These are phyloP conservation scores for Cocos nucifera DNA, from an alignment of 176 grass and related monocot genomes.

Conservation along the genomic window DNA sequence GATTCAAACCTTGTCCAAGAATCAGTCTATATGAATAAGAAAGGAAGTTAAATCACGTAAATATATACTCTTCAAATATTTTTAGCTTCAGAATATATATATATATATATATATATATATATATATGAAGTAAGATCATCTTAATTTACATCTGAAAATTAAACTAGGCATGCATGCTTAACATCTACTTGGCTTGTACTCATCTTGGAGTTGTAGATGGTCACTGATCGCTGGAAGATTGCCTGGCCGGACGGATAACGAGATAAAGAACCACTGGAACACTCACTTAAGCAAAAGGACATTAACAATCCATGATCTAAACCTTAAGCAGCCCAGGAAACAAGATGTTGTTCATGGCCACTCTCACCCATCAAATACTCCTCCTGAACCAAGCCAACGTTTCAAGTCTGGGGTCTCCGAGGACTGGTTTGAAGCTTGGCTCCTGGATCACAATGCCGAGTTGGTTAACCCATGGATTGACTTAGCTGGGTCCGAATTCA, in stretches of 20 bases:
- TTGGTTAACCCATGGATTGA: not conserved
- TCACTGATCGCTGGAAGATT: conserved; percentile 30
- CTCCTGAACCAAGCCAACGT: not conserved
- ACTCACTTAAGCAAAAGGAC: conserved; percentile 44
- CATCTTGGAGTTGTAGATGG: conserved; percentile 11
- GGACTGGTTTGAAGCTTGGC: not conserved
- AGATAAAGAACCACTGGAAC: conserved; percentile 47
- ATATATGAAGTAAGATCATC: too few relatives aligned
- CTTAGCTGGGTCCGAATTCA: conserved; percentile 7
- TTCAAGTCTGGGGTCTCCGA: not conserved
- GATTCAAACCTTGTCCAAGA: too few relatives aligned
- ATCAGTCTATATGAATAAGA: too few relatives aligned
- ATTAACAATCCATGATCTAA: conserved; percentile 29
- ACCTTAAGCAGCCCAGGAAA: conserved; percentile 19
- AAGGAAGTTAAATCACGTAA: too few relatives aligned
- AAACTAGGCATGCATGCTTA: too few relatives aligned
- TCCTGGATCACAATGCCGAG: not conserved
- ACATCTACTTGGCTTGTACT: too few relatives aligned
- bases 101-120: too few relatives aligned
- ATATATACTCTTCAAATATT: too few relatives aligned
- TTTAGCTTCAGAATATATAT: too few relatives aligned
- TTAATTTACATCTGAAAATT: too few relatives aligned
- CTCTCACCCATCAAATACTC: not conserved
- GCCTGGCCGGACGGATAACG: conserved; percentile 42
- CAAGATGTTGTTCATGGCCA: not conserved